phyloP scores from a whole-genome alignment of 1,139 yeast species.

The Arxiozyma bovina region DNA sequence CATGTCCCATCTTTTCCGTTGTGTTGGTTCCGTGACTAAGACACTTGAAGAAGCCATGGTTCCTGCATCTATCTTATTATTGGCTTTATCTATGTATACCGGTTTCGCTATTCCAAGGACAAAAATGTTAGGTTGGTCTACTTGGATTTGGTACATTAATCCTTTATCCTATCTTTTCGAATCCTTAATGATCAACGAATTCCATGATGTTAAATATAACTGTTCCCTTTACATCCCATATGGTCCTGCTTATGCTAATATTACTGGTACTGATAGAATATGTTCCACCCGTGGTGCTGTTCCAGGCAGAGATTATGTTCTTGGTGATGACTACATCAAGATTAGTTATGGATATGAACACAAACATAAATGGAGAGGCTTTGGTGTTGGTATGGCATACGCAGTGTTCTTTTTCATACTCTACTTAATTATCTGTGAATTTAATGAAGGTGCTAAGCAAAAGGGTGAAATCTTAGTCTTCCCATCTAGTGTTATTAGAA shows the following conservation, averaged over 20 bases:
- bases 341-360: constrained; percentile 49
- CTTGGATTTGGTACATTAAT: constrained; percentile 69
- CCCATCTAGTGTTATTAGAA: constrained; percentile 39
- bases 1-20: constrained; percentile 66
- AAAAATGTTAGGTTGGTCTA: constrained; percentile 66
- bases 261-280: constrained; percentile 36
- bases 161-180: constrained; percentile 67
- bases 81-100: constrained; percentile 55
- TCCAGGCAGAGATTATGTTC: constrained; percentile 46
- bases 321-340: constrained; percentile 51
- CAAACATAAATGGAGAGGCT: constrained; percentile 73
- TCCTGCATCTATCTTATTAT: constrained; percentile 55
- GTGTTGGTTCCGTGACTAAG: constrained; percentile 56
- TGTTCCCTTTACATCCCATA: constrained; percentile 46
- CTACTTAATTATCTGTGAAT: constrained; percentile 48
- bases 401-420: constrained; percentile 29
- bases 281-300: constrained; percentile 59
- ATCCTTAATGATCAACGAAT: constrained; percentile 50
- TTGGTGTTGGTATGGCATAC: constrained; percentile 49
- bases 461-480: constrained; percentile 76
- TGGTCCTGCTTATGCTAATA: constrained; percentile 39
- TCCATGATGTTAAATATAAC: constrained; percentile 34
- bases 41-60: constrained; percentile 65
- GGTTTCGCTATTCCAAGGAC: constrained; percentile 67
- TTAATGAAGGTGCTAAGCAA: constrained; percentile 66